A percentile compares a stretch with the other conserved stretches of the same genome.
phyloP scores from a whole-genome alignment of 2,329 filamentous ascomycete species.

The Colletotrichum paranaense region DNA sequence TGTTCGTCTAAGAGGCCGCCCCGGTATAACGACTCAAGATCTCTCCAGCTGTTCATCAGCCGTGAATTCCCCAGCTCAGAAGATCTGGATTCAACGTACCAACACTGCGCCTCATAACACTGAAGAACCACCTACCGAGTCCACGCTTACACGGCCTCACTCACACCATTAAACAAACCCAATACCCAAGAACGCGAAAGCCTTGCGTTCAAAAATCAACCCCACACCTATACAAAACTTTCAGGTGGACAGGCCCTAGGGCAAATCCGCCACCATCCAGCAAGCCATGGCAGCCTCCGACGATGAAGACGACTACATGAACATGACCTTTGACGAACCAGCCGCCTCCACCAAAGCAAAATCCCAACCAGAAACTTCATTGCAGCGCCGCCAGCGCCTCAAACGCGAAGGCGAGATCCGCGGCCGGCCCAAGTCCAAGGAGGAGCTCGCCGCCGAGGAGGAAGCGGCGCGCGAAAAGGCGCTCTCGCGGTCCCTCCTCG shows the following conservation, averaged over 20 bases:
- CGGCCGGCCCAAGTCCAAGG: conserved; percentile 80
- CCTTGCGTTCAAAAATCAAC: too few relatives aligned
- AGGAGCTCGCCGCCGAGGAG: conserved; percentile 81
- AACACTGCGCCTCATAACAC: background rate
- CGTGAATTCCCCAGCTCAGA: background rate
- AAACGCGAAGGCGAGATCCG: conserved; percentile 75
- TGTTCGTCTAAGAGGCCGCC: background rate
- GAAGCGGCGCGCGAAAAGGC: conserved; percentile 79
- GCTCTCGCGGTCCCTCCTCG: conserved; percentile 79
- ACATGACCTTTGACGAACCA: conserved; percentile 85
- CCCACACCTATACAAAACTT: background rate
- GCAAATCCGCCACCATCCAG: background rate
- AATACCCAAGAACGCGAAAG: background rate
- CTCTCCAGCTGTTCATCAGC: background rate
- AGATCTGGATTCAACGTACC: background rate
- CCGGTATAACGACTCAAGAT: background rate
- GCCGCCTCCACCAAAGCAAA: conserved; percentile 63
- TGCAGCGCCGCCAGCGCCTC: conserved; percentile 64
- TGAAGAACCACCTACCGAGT: background rate
- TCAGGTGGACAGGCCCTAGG: background rate
- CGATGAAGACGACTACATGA: conserved; percentile 96
- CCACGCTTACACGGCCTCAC: background rate
- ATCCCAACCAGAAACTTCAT: conserved; percentile 58
- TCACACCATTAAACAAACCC: background rate
- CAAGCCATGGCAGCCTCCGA: conserved; percentile 51